These are phyloP conservation scores for Pterulicium gracile DNA, from an alignment of 1,284 basidiomycete genomes.

Conservation along the genomic window DNA sequence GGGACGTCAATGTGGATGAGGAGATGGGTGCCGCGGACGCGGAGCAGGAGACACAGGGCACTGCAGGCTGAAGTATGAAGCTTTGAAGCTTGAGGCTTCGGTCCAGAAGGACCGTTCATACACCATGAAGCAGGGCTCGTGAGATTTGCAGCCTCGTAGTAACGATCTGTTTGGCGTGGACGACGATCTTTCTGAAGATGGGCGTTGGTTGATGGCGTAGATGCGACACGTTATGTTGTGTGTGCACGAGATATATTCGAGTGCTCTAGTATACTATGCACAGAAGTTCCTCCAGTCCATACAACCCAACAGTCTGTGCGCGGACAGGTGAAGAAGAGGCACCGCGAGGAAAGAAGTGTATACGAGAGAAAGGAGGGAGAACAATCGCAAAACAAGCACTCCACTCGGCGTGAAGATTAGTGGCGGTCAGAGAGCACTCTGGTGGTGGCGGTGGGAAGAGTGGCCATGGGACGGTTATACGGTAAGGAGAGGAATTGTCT, in stretches of 20 bases:
- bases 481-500: background rate
- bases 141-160: background rate
- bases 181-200: background rate
- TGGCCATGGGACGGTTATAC: too few species aligned
- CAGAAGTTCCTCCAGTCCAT: too few species aligned
- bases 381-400: background rate
- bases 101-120: too few species aligned
- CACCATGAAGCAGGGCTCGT: too few species aligned
- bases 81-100: too few species aligned
- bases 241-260: too few species aligned
- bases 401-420: too few species aligned
- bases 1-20: background rate
- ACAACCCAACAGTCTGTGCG: too few species aligned
- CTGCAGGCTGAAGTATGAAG: background rate
- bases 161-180: background rate
- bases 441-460: too few species aligned
- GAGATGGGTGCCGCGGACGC: background rate
- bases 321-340: background rate
- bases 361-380: background rate
- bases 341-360: background rate
- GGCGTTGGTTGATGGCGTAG: background rate
- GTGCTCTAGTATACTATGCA: too few species aligned
- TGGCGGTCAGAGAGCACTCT: too few species aligned
- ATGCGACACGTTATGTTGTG: too few species aligned
- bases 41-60: background rate